A percentile compares a stretch with the other conserved stretches of the same genome.
These are phyloP conservation scores for Cornus controversa DNA, from an alignment of 148 eudicot species.

Conservation along the genomic window DNA sequence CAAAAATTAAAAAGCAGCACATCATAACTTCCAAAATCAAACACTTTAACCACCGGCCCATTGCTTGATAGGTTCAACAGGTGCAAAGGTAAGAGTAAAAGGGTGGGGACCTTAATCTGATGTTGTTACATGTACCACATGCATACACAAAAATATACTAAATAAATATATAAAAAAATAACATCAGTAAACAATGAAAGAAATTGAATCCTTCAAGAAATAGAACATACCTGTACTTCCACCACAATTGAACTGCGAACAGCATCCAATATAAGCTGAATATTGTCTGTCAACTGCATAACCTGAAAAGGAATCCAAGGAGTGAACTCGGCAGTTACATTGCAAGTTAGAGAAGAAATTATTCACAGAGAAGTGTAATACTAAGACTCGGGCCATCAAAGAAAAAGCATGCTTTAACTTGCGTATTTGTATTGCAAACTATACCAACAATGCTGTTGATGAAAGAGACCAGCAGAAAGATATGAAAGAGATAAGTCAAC, in stretches of 20 bases:
- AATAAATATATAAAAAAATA: too few species aligned
- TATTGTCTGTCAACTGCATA: conserved; percentile 49
- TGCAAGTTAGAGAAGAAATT: background rate
- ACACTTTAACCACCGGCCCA: background rate
- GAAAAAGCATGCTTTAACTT: background rate
- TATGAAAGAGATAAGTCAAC: background rate
- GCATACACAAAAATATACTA: too few species aligned
- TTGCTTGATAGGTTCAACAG: background rate
- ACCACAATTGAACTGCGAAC: conserved; percentile 54
- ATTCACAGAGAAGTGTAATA: background rate
- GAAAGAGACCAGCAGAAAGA: background rate
- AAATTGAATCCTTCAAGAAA: background rate
- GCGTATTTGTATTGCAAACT: background rate
- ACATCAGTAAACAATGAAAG: background rate
- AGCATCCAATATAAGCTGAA: conserved; percentile 62
- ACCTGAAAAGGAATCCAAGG: conserved; percentile 47
- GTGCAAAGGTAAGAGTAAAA: background rate
- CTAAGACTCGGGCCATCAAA: background rate
- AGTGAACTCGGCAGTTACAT: background rate
- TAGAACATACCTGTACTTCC: conserved; percentile 61
- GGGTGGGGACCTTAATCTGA: too few species aligned
- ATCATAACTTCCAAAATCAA: background rate
- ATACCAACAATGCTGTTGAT: background rate
- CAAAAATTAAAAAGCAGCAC: background rate
- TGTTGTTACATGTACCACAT: too few species aligned